These are phyloP conservation scores for Podaxis sp. DNA, from an alignment of 768 basidiomycete genomes.

Conservation along the genomic window DNA sequence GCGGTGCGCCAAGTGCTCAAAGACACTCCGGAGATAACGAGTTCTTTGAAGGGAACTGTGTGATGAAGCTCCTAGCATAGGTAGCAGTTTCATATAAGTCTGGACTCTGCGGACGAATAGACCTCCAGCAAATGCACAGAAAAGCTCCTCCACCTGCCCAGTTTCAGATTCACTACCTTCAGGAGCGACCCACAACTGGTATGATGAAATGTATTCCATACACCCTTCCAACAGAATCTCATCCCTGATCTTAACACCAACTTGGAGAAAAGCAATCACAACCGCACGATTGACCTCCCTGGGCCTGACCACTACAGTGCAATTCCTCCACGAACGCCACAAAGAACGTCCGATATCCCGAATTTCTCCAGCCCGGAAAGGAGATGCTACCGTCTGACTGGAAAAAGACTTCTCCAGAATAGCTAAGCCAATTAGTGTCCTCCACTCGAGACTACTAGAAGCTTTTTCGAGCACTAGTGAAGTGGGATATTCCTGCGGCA, in stretches of 20 bases:
- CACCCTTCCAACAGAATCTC: conserved; percentile 31
- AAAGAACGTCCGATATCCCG: conserved; percentile 27
- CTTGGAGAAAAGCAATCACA: conserved; percentile 38
- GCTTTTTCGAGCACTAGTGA: neutral
- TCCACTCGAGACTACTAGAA: conserved; percentile 28
- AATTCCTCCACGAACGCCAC: conserved; percentile 37
- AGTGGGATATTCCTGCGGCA: neutral
- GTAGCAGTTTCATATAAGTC: conserved; percentile 22
- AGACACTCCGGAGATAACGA: conserved; percentile 12
- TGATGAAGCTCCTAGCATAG: neutral
- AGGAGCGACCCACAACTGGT: conserved; percentile 22
- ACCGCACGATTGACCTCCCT: conserved; percentile 31
- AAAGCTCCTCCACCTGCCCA: conserved; percentile 26
- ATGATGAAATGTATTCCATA: conserved; percentile 24
- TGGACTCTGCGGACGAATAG: conserved; percentile 23
- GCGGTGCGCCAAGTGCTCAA: conserved; percentile 17
- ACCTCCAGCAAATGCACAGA: conserved; percentile 30
- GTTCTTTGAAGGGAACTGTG: neutral
- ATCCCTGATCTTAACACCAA: conserved; percentile 37
- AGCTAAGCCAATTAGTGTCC: conserved; percentile 36
- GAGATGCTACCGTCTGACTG: conserved; percentile 1
- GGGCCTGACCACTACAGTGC: conserved; percentile 11
- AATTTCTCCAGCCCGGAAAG: conserved; percentile 11
- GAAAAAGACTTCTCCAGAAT: conserved; percentile 28
- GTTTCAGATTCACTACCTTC: conserved; percentile 14